Evolutionary conservation across 1,284 basidiomycete genomes (phyloP).

Genomic region (Ceratobasidium sp.): DNA sequence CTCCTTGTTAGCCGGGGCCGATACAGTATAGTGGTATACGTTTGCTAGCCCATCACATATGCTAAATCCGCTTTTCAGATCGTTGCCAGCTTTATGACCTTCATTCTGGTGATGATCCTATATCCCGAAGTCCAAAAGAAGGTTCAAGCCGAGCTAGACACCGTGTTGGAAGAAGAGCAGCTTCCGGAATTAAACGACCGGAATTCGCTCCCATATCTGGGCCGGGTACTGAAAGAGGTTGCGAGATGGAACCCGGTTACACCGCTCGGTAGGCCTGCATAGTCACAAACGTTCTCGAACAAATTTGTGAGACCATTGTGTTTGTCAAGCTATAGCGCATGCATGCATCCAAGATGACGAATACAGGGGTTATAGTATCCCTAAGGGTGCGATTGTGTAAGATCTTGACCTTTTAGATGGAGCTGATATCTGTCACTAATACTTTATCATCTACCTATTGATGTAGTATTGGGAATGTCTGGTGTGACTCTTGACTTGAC

Average conservation of each 20-base stretch:
- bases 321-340: slow-evolving; percentile 40
- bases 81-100: not conserved
- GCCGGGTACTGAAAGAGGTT: slow-evolving; percentile 40
- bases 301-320: too few relatives aligned
- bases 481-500: not conserved
- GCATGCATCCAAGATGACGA: slow-evolving; percentile 43
- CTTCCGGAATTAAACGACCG: slow-evolving; percentile 33
- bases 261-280: slow-evolving; percentile 25
- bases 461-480: not conserved
- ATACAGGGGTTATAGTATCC: slow-evolving; percentile 48
- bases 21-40: slow-evolving; percentile 3
- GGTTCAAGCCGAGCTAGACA: slow-evolving; percentile 37
- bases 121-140: slow-evolving; percentile 37
- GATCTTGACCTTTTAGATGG: not conserved
- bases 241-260: slow-evolving; percentile 36
- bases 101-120: slow-evolving; percentile 44
- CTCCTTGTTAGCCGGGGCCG: slow-evolving; percentile 14
- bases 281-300: too few relatives aligned
- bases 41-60: too few relatives aligned
- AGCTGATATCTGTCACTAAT: too few relatives aligned
- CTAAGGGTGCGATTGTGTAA: slow-evolving; percentile 46
- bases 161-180: slow-evolving; percentile 8
- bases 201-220: slow-evolving; percentile 40
- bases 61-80: slow-evolving; percentile 7
- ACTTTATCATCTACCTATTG: too few relatives aligned